Evolutionary conservation across 768 basidiomycete species (phyloP).

Genomic region (Roridomyces roridus): DNA sequence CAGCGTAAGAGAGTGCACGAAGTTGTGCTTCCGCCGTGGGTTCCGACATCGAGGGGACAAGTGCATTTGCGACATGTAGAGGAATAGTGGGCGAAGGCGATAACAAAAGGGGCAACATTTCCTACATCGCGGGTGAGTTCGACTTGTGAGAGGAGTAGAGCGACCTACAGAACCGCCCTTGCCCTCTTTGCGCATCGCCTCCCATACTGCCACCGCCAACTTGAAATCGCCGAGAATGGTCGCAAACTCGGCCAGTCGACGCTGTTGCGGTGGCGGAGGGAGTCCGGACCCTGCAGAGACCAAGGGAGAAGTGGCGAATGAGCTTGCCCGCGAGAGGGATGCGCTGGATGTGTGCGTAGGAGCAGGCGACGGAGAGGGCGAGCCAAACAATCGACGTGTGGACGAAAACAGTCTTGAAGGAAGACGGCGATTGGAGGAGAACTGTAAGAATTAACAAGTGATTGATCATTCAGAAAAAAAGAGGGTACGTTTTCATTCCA

Average conservation of each 20-base stretch:
- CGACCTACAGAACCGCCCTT: slow-evolving; percentile 83
- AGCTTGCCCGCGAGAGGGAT: slow-evolving; percentile 46
- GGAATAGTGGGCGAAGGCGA: slow-evolving; percentile 68
- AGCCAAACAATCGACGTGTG: slow-evolving; percentile 83
- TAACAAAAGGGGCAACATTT: slow-evolving; percentile 79
- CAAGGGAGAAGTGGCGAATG: slow-evolving; percentile 39
- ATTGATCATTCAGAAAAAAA: not conserved
- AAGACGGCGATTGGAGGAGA: slow-evolving; percentile 77
- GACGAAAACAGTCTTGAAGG: slow-evolving; percentile 88
- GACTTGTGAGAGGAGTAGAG: not conserved
- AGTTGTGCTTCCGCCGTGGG: slow-evolving; percentile 68
- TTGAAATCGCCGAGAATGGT: slow-evolving; percentile 92
- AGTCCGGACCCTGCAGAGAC: slow-evolving; percentile 15
- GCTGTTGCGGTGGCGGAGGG: slow-evolving; percentile 67
- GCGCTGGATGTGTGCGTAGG: slow-evolving; percentile 44
- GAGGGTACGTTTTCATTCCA: slow-evolving; percentile 85
- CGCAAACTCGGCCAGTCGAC: slow-evolving; percentile 94
- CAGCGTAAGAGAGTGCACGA: slow-evolving; percentile 69
- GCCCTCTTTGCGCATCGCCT: slow-evolving; percentile 82
- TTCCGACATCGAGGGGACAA: slow-evolving; percentile 53
- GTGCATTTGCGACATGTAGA: slow-evolving; percentile 66
- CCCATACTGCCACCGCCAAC: slow-evolving; percentile 85
- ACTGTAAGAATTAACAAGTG: slow-evolving; percentile 41
- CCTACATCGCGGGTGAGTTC: slow-evolving; percentile 49
- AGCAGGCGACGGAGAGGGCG: slow-evolving; percentile 56